A percentile compares a stretch with the other conserved stretches of the same genome.
phyloP scores from a whole-genome alignment of 495 filamentous ascomycete species.

The Astrothelium macrocarpum region DNA sequence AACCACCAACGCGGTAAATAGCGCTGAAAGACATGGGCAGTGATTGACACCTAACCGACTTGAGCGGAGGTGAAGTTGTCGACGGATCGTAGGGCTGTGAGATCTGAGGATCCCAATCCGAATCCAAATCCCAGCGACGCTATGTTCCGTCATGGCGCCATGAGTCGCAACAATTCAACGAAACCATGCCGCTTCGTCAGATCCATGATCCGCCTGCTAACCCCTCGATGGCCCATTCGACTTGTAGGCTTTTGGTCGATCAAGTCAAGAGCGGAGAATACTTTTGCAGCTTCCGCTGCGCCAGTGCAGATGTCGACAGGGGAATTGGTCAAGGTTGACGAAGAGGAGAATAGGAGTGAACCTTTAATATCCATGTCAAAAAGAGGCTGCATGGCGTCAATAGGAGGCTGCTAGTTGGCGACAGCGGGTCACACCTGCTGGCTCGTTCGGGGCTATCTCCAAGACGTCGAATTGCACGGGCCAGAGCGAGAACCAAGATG shows the following conservation, averaged over 20 bases:
- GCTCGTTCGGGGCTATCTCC: background rate
- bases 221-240: background rate
- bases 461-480: background rate
- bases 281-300: background rate
- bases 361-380: background rate
- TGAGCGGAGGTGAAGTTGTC: background rate
- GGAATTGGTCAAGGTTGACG: background rate
- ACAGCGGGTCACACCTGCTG: background rate
- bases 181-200: background rate
- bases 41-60: background rate
- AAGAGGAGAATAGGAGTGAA: background rate
- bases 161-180: background rate
- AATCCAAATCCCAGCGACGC: background rate
- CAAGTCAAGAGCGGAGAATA: background rate
- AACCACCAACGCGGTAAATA: too few species aligned
- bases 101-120: background rate
- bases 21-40: background rate
- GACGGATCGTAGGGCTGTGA: background rate
- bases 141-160: background rate
- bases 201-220: background rate
- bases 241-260: background rate
- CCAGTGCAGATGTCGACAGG: background rate
- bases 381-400: slow-evolving; percentile 1
- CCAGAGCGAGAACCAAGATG: background rate
- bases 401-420: background rate